Evolutionary conservation across 2,329 filamentous ascomycete genomes (phyloP).

Genomic region (Epichloe coenophiala): DNA sequence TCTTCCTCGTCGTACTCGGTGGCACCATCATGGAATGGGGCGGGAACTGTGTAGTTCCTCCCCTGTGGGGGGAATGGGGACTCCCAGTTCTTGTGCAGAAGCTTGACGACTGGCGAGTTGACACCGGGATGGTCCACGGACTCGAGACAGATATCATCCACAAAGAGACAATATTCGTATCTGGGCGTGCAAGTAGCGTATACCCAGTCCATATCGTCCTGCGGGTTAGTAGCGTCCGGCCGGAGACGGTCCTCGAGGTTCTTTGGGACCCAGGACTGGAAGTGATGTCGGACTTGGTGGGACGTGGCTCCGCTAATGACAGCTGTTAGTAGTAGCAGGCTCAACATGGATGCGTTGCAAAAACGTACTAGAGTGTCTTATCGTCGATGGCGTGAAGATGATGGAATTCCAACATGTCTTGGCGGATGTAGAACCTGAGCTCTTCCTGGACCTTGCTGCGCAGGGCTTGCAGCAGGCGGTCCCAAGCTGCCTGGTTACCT

Average conservation of each 20-base stretch:
- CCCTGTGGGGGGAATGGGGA: background rate
- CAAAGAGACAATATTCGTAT: slow-evolving; percentile 2
- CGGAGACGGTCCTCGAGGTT: background rate
- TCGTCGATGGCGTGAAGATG: background rate
- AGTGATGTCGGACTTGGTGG: slow-evolving; percentile 1
- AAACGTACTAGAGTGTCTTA: background rate
- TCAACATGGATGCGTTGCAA: too few relatives aligned
- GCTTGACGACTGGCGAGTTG: background rate
- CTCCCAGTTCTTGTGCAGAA: background rate
- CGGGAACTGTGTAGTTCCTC: background rate
- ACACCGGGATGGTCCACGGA: background rate
- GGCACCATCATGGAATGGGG: background rate
- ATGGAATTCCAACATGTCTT: too few relatives aligned
- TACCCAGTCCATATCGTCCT: background rate
- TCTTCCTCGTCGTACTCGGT: background rate
- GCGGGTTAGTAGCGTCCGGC: background rate
- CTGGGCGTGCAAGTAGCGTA: background rate
- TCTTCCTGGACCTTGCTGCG: background rate
- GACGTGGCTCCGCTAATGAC: slow-evolving; percentile 1
- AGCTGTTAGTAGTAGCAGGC: background rate
- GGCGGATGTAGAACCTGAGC: background rate
- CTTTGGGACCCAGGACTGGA: slow-evolving; percentile 1
- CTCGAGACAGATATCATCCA: background rate
- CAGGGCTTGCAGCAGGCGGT: background rate
- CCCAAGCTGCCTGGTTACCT: background rate